Evolutionary conservation across 2,329 filamentous ascomycete genomes (phyloP), one percentile per base, ranked within the genome.

Genomic region (Scolecobasidium constrictum): DNA sequence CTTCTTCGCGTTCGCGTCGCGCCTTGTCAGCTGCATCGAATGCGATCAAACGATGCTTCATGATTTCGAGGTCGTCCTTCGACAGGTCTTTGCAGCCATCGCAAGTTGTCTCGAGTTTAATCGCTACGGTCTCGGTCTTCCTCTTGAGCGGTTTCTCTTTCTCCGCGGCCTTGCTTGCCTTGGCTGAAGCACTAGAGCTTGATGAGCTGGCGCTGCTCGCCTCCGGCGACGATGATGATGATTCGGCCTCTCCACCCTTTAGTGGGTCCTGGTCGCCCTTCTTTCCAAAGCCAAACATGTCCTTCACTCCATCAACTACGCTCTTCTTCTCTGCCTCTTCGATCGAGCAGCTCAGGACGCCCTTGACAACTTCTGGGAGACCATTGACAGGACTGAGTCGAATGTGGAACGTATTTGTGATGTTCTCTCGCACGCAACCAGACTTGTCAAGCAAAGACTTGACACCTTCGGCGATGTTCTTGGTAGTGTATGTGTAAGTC

Each of bases 301-400:
- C 93, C 72, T 98, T 98, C 50, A 96, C 86, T 35, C 86, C 88
- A 56, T 94, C 90, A 38, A 95, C 84, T 38, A 96, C 75, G 40
- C 82, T 80, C 59, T 87, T 86, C 62, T 77, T 77, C 37, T 80
- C 78, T 6, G 65, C 60, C 4, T 72, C 73, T 41, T 93, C 84
- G 19, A 82, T 76, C 58, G 94, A 85, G 56, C 92, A 98, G 59
- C 88, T 88, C 4, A 92, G 80, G 44, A 73, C 73, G n/a, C 83
- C 83, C 52, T 77, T 77, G 44, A 74, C 62, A 40, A 96, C 73
- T 47, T 88, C 82, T 3, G 93, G 86, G 51, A 93, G 78, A 23
- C 87, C 88, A 53, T 86, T 77, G 26, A 83, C 70, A 38, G 73
- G 69, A 54, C 72, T 79, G 26, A 98, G 70, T 46, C 81, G 80